Conservation (phyloP, 2,329 filamentous ascomycete genomes). For the Aureobasidium sp. region DNA sequence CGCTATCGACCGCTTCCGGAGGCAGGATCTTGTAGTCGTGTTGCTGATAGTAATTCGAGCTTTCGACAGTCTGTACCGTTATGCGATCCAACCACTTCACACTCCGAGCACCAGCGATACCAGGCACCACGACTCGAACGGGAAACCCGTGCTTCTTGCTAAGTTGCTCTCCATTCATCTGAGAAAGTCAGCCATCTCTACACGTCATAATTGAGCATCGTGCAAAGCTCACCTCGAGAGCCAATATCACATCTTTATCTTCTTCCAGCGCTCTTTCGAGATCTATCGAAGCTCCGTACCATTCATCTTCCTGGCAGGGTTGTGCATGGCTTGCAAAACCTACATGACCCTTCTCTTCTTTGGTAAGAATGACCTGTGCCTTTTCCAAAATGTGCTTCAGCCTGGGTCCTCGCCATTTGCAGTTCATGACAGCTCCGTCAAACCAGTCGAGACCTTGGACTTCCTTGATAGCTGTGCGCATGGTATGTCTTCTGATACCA, state of each 20-base stretch:
- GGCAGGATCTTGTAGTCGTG: conserved; percentile 60
- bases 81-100: conserved; percentile 63
- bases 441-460: conserved; percentile 53
- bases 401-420: conserved; percentile 46
- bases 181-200: conserved; percentile 29
- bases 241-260: conserved; percentile 42
- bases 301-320: conserved; percentile 46
- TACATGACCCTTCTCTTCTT: conserved; percentile 37
- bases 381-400: conserved; percentile 43
- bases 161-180: conserved; percentile 57
- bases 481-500: conserved; percentile 51
- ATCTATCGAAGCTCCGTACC: conserved; percentile 46
- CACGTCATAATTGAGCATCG: conserved; percentile 33
- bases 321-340: conserved; percentile 47
- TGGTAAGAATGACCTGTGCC: conserved; percentile 33
- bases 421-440: conserved; percentile 54
- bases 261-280: conserved; percentile 40
- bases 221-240: conserved; percentile 46
- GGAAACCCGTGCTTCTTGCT: conserved; percentile 60
- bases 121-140: conserved; percentile 34
- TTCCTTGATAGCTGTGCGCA: conserved; percentile 51
- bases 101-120: conserved; percentile 56
- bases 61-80: conserved; percentile 57
- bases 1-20: conserved; percentile 50
- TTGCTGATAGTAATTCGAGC: conserved; percentile 55